Base-by-base conservation (phyloP, 2,329 filamentous ascomycete species). In the Fusarium nurragi region DNA sequence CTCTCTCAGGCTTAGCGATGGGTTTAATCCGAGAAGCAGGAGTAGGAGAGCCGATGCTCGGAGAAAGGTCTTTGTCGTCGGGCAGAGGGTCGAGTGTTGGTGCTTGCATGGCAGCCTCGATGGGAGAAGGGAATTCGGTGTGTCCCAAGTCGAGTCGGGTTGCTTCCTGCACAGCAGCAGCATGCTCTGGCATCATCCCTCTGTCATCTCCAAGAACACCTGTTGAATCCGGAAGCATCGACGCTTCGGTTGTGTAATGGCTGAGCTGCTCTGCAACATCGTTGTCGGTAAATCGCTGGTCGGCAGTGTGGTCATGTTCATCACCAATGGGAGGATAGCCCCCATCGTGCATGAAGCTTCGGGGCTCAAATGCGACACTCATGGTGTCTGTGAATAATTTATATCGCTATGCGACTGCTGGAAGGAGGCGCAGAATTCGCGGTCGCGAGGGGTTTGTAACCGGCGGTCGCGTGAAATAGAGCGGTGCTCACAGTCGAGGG, bases 1-100 rank as follows among this genome's bases (percentile, higher is more conserved):
- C 78, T 28, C 87, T 84, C 26, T 86, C 81, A 0, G 87, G 87
- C 69, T 89, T 89, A 5, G 81, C 78, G 14, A 89, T 84, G 5
- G 83, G 76, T 73, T 86, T 86, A 65, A 78, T 76, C 22, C 84
- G 81, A n/a, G 32, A 34, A 9, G 75, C 70, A 1, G 75, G 70
- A 14, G 73, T 70, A 13, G 76, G 74, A n/a, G 77, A 78, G 6
- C 67, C 72, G 3, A 68, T 65, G 12, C 60, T 66, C 2, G 74
- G 77, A 5, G 75, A 76, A 2, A 73, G 64, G 16, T 78, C 77
- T 40, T 78, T 78, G 53, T 74, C 74, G 26, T 76, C 75, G 19
- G 74, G 68, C 10, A 77, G 55, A 25, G 70, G 58, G 6, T 78
- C 76, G 39, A 75, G 70, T 19, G 77, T 60, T 14, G 75, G 60